Evolutionary conservation across 139 green algal genomes (phyloP).

Genomic region (Desmodesmus armatus): DNA sequence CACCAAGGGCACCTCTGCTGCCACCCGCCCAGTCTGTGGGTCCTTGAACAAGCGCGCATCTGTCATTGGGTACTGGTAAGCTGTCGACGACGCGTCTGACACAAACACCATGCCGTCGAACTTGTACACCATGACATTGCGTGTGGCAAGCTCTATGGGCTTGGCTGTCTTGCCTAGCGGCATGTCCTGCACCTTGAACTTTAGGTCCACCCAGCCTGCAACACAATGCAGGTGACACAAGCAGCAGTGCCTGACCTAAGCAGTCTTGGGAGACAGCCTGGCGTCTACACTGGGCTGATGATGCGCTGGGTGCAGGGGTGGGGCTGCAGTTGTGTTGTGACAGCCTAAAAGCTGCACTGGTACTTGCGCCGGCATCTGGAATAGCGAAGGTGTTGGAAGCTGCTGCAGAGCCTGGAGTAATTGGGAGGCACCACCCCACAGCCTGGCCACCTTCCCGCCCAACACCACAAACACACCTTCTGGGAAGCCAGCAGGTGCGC

Average conservation of each 20-base stretch:
- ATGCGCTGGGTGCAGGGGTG: background rate
- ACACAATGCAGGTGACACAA: background rate
- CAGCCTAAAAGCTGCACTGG: background rate
- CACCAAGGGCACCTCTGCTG: conserved; percentile 38
- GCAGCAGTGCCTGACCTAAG: no score
- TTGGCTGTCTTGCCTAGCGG: conserved; percentile 30
- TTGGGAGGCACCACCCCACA: background rate
- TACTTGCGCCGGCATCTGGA: background rate
- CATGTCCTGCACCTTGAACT: conserved; percentile 25
- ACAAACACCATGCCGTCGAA: conserved; percentile 33
- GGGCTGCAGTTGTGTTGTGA: background rate
- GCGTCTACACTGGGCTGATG: background rate
- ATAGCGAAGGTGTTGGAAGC: no score
- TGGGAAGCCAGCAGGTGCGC: conserved; percentile 32
- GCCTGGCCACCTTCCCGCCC: no score
- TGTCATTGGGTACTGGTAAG: conserved; percentile 38
- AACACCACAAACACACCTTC: conserved; percentile 12
- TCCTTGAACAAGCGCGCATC: conserved; percentile 27
- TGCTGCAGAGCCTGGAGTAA: background rate
- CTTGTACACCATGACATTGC: conserved; percentile 41
- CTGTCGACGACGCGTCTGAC: conserved; percentile 33
- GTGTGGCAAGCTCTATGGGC: conserved; percentile 3
- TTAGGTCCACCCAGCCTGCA: conserved; percentile 35
- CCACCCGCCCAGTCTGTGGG: background rate
- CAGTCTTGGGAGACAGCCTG: background rate